phyloP scores from a whole-genome alignment of 805 yeast genomes.

The Suhomyces pyralidae region DNA sequence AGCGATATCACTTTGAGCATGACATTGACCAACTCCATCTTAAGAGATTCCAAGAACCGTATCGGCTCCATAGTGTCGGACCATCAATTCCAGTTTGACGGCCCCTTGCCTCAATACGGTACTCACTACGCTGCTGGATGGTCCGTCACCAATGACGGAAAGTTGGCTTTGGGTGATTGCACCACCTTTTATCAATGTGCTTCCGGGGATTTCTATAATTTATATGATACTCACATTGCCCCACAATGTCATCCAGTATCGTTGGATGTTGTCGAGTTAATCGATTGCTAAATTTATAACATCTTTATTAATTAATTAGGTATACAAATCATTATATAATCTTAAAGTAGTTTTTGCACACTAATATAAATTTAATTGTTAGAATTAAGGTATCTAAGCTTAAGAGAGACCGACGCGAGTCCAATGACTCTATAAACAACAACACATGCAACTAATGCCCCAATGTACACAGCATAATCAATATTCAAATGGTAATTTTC shows the following conservation, averaged over 20 bases:
- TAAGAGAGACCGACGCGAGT: slow-evolving; percentile 5
- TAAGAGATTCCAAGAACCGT: slow-evolving; percentile 30
- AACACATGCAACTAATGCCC: slow-evolving; percentile 36
- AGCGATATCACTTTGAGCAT: slow-evolving; percentile 24
- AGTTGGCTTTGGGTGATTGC: slow-evolving; percentile 30
- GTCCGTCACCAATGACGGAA: slow-evolving; percentile 33
- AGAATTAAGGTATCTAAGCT: neutral
- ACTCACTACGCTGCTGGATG: slow-evolving; percentile 39
- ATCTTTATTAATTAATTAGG: neutral
- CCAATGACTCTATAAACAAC: slow-evolving; percentile 34
- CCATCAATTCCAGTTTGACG: slow-evolving; percentile 42
- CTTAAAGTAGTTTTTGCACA: neutral
- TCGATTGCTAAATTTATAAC: slow-evolving; percentile 20
- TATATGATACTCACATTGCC: slow-evolving; percentile 33
- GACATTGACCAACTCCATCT: slow-evolving; percentile 27
- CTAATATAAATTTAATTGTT: neutral
- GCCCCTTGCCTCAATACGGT: slow-evolving; percentile 40
- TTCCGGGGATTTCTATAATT: slow-evolving; percentile 38
- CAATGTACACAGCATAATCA: slow-evolving; percentile 26
- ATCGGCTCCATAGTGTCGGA: slow-evolving; percentile 38
- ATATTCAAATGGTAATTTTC: slow-evolving; percentile 27
- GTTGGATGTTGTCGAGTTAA: slow-evolving; percentile 35
- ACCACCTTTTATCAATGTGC: slow-evolving; percentile 38
- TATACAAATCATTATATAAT: neutral
- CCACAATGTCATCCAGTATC: slow-evolving; percentile 35